Percentiles rank a stretch among this genome's conserved stretches.
Conservation (phyloP, 106 monocot species). For the Allium fistulosum region DNA sequence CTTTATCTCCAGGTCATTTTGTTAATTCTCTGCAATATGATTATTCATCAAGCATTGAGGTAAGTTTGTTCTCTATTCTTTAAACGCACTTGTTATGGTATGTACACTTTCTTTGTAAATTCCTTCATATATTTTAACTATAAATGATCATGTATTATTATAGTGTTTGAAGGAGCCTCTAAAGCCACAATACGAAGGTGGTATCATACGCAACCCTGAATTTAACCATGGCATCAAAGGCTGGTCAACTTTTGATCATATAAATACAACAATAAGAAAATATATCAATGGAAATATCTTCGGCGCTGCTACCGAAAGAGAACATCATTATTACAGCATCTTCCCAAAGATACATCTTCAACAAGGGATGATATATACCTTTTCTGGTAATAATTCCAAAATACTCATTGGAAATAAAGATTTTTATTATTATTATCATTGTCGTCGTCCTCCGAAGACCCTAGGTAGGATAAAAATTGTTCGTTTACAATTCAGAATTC, state of each 20-base stretch:
- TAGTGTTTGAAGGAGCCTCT: constrained; percentile 60
- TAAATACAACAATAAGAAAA: constrained; percentile 7
- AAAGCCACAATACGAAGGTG: constrained; percentile 59
- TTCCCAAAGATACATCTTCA: constrained; percentile 46
- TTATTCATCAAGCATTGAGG: constrained; percentile 60
- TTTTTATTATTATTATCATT: no score
- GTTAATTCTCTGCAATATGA: constrained; percentile 46
- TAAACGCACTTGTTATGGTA: no score
- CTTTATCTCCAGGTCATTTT: constrained; percentile 9
- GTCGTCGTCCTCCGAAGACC: no score
- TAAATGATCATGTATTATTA: no score
- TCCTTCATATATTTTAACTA: no score
- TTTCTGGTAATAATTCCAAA: constrained; percentile 45
- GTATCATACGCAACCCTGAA: constrained; percentile 52
- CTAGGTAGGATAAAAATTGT: no score
- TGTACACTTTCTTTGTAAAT: no score
- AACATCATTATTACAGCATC: constrained; percentile 14
- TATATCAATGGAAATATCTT: constrained; percentile 32
- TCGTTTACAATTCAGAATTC: no score
- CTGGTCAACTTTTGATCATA: constrained; percentile 31
- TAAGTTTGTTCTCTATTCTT: constrained; percentile 1
- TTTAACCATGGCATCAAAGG: constrained; percentile 37
- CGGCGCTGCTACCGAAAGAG: constrained; percentile 12
- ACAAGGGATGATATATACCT: constrained; percentile 45
- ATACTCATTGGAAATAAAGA: neutral